Evolutionary conservation across 2,329 filamentous ascomycete species (phyloP).

Genomic region (Westerdykella aurantiaca): DNA sequence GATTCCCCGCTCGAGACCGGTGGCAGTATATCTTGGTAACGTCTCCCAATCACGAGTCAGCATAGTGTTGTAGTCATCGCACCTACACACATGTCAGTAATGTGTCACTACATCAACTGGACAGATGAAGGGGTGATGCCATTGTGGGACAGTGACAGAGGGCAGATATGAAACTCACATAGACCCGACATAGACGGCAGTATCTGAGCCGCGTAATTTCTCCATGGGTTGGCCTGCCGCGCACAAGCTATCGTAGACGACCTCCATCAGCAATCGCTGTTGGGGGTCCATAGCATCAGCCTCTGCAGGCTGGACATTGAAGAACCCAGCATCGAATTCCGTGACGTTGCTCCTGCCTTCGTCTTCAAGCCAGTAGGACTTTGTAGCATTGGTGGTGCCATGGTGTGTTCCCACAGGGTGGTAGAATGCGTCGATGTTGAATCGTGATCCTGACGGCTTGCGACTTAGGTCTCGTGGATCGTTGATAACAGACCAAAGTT

Average conservation of each 20-base stretch:
- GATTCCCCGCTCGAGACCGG: slow-evolving; percentile 21
- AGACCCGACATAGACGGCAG: slow-evolving; percentile 6
- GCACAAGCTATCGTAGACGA: slow-evolving; percentile 13
- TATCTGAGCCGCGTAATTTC: slow-evolving; percentile 6
- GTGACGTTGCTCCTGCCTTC: slow-evolving; percentile 18
- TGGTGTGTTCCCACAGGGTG: slow-evolving; percentile 6
- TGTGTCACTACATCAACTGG: too few species aligned
- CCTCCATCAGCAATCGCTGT: slow-evolving; percentile 16
- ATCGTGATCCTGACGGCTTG: slow-evolving; percentile 24
- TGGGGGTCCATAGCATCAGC: slow-evolving; percentile 19
- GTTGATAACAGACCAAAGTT: slow-evolving; percentile 8
- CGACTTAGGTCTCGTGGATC: slow-evolving; percentile 17
- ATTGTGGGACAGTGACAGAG: too few species aligned
- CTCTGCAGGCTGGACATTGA: slow-evolving; percentile 13
- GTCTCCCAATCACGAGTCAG: background rate
- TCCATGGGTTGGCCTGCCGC: slow-evolving; percentile 4
- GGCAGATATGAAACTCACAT: slow-evolving; percentile 1
- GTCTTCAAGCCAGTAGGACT: slow-evolving; percentile 12
- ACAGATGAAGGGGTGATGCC: too few species aligned
- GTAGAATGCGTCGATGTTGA: slow-evolving; percentile 18
- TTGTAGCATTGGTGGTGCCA: slow-evolving; percentile 2
- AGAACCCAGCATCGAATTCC: slow-evolving; percentile 18
- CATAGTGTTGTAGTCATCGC: background rate
- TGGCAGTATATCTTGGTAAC: slow-evolving; percentile 2
- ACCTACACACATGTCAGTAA: background rate